These are phyloP conservation scores for Aspergillus nomiae DNA, from an alignment of 2,329 filamentous ascomycete genomes.

Conservation along the genomic window DNA sequence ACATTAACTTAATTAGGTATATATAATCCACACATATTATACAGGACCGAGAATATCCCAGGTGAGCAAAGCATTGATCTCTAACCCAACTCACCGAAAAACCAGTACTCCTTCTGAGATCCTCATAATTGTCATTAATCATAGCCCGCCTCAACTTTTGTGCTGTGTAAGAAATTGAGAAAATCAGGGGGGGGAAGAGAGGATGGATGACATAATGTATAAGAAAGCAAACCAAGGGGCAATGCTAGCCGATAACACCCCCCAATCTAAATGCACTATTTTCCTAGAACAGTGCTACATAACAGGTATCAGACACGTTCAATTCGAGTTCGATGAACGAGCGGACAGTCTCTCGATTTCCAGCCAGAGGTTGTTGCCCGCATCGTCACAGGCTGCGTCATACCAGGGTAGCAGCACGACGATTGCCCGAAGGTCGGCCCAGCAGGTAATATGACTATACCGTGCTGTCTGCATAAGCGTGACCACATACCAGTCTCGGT, in stretches of 20 bases:
- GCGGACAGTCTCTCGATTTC: slow-evolving; percentile 20
- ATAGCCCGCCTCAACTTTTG: background rate
- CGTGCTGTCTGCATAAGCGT: slow-evolving; percentile 25
- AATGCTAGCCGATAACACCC: background rate
- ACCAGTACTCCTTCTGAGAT: background rate
- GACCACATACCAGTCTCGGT: slow-evolving; percentile 37
- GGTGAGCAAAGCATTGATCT: background rate
- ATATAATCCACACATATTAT: background rate
- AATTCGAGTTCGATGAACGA: background rate
- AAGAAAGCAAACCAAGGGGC: background rate
- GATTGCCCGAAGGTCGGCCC: slow-evolving; percentile 27
- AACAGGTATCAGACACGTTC: background rate
- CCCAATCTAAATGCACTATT: slow-evolving; percentile 2
- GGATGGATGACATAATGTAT: background rate
- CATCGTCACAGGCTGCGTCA: slow-evolving; percentile 35
- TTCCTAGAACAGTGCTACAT: background rate
- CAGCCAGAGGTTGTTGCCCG: slow-evolving; percentile 31
- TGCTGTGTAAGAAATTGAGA: background rate
- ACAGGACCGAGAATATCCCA: background rate
- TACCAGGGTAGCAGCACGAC: slow-evolving; percentile 38
- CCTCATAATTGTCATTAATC: background rate
- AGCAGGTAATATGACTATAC: slow-evolving; percentile 25
- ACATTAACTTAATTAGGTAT: background rate
- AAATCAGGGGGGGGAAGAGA: background rate
- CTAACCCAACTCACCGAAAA: background rate